Base-by-base conservation (phyloP, 768 basidiomycete genomes). In the Boletus subparvulus region DNA sequence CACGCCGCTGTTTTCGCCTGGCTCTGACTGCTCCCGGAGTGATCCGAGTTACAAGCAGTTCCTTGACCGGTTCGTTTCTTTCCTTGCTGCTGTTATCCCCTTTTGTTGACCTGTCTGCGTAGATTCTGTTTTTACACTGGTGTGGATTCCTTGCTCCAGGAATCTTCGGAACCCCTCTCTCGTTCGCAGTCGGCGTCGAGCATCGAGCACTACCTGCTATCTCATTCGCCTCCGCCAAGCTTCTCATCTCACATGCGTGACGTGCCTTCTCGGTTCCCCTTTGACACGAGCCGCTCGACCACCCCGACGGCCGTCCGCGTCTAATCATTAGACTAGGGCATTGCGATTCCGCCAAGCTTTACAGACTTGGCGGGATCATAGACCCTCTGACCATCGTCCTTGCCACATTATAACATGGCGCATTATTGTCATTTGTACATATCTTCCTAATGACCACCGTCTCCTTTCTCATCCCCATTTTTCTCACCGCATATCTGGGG, bases 51-150 rank as follows among this genome's bases (percentile, higher is more conserved):
- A 90, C 65, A 77, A 75, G 57, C 78, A 82, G 56, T 83, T 91
- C 57, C 67, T 91, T 55, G 82, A 83, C 70, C 83, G 77, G 88
- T 88, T 62, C 45, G 83, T 78, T 16, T 32, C 14, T 33, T 47
- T 42, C 1, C 3, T n/a, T 28, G 11, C 41, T n/a, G 30, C 8
- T 6, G 7, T 37, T 4, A 14, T 40, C 6, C 21, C 1, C 10
- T 14, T 3, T 12, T 42, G 30, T 21, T 66, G 42, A 73, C 9
- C 7, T 50, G 17, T 41, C 6, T 21, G 60, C 41, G 13, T 52
- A 92, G 90, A 63, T 91, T 87, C 70, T 92, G 90, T 74, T 92
- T 91, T 73, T 92, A 82, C 72, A 91, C 90, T 3, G 90, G 90
- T 1, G 63, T 77, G 4, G 81, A 77, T 35, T 65, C 73, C 4